A percentile compares a stretch with the other conserved stretches of the same genome.
phyloP scores from a whole-genome alignment of 1,139 yeast species.

The Suhomyces choctaworum region DNA sequence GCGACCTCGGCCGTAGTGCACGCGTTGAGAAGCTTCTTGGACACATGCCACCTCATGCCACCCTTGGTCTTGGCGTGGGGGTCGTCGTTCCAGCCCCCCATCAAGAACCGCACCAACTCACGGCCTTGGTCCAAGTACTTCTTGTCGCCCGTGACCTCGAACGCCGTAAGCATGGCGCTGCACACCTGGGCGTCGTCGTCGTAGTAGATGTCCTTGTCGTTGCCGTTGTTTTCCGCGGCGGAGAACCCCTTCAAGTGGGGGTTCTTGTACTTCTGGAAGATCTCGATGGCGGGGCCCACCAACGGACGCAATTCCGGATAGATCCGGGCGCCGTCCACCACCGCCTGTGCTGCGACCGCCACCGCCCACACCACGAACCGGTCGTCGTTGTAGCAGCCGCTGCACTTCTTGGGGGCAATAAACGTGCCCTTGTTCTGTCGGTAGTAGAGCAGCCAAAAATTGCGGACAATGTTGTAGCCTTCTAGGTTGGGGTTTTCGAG shows the following conservation, averaged over 20 bases:
- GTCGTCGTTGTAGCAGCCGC: slow-evolving; percentile 56
- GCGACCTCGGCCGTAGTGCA: slow-evolving; percentile 77
- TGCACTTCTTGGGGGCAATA: slow-evolving; percentile 41
- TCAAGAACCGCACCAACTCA: slow-evolving; percentile 59
- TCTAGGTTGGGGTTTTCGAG: slow-evolving; percentile 48
- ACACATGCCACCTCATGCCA: slow-evolving; percentile 69
- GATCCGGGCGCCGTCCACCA: slow-evolving; percentile 61
- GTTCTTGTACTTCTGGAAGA: slow-evolving; percentile 56
- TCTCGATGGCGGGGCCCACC: slow-evolving; percentile 53
- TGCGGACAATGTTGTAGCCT: slow-evolving; percentile 49
- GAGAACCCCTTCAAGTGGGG: slow-evolving; percentile 52
- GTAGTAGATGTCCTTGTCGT: slow-evolving; percentile 65
- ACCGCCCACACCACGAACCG: slow-evolving; percentile 69
- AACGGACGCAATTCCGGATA: slow-evolving; percentile 58
- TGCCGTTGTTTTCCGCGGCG: slow-evolving; percentile 58
- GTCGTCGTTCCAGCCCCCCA: slow-evolving; percentile 64
- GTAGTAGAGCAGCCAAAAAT: slow-evolving; percentile 51
- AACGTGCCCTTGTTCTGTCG: slow-evolving; percentile 45
- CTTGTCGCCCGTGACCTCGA: slow-evolving; percentile 63
- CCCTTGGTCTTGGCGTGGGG: slow-evolving; percentile 48
- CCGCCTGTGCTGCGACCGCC: slow-evolving; percentile 61
- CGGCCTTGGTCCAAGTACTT: slow-evolving; percentile 56
- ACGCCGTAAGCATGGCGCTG: slow-evolving; percentile 64
- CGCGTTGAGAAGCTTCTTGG: slow-evolving; percentile 59
- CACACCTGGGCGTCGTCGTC: slow-evolving; percentile 81